These are phyloP conservation scores for Malassezia pachydermatis DNA, from an alignment of 1,284 basidiomycete genomes.

Conservation along the genomic window DNA sequence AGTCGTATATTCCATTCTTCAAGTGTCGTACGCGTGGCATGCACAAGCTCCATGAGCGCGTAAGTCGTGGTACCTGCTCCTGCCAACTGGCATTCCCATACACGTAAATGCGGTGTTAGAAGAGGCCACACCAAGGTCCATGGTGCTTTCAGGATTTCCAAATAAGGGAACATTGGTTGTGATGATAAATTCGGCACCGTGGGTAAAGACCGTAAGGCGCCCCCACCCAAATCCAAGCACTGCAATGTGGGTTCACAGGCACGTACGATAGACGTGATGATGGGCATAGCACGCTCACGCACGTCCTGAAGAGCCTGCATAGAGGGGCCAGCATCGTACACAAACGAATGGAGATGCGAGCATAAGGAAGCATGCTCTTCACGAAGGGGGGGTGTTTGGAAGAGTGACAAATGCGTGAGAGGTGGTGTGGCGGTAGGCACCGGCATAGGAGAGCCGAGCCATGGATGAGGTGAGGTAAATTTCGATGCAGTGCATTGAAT, in stretches of 20 bases:
- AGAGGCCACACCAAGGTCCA: neutral
- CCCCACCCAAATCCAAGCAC: too few species aligned
- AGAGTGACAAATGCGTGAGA: neutral
- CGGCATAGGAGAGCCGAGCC: conserved; percentile 1
- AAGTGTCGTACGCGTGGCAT: neutral
- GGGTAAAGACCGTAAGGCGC: too few species aligned
- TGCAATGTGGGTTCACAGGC: too few species aligned
- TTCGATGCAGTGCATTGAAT: neutral
- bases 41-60: conserved; percentile 3
- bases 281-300: neutral
- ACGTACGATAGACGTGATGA: neutral
- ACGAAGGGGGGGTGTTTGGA: conserved; percentile 9
- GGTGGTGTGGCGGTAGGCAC: neutral
- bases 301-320: conserved; percentile 3
- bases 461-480: conserved; percentile 1
- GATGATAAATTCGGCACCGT: too few species aligned
- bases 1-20: neutral
- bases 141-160: neutral
- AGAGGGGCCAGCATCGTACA: conserved; percentile 5
- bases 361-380: neutral
- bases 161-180: neutral
- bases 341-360: neutral
- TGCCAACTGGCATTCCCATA: neutral
- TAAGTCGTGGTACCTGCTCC: neutral
- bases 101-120: too few species aligned